Evolutionary conservation across 768 basidiomycete species (phyloP).

Genomic region (Chalciporus chontae): DNA sequence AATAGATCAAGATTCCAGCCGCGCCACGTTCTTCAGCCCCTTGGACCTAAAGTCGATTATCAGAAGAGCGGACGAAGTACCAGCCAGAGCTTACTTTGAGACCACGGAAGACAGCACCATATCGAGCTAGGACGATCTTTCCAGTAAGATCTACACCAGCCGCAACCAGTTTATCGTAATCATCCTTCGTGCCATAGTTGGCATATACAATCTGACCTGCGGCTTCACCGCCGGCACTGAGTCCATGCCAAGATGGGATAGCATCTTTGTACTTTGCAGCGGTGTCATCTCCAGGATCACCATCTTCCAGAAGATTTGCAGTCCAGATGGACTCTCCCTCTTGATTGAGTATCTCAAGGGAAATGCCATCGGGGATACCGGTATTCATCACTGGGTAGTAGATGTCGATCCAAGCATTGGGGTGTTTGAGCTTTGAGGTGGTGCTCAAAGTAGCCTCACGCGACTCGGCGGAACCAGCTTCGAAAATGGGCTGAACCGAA

Average conservation of each 20-base stretch:
- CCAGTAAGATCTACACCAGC: constrained; percentile 71
- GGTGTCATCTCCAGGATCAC: constrained; percentile 65
- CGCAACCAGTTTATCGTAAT: constrained; percentile 59
- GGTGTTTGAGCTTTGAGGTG: constrained; percentile 42
- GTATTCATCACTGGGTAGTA: constrained; percentile 90
- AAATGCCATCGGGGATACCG: constrained; percentile 53
- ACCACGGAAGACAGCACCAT: constrained; percentile 77
- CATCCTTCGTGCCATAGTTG: constrained; percentile 74
- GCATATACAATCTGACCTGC: constrained; percentile 71
- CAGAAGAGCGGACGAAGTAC: neutral
- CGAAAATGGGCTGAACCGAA: constrained; percentile 49
- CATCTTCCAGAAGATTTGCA: constrained; percentile 73
- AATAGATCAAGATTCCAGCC: constrained; percentile 74
- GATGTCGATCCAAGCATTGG: constrained; percentile 77
- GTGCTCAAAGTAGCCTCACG: constrained; percentile 62
- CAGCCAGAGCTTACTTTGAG: constrained; percentile 55
- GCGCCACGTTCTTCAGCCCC: constrained; percentile 83
- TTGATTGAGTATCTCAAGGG: constrained; percentile 60
- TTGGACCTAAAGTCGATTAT: constrained; percentile 50
- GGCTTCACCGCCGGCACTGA: constrained; percentile 74
- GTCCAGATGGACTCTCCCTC: constrained; percentile 56
- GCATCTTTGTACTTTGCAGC: constrained; percentile 63
- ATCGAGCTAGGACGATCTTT: constrained; percentile 75
- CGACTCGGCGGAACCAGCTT: constrained; percentile 66
- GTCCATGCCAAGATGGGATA: constrained; percentile 84